Conservation (phyloP, 257 asterid genomes). For the Solanum peruvianum region DNA sequence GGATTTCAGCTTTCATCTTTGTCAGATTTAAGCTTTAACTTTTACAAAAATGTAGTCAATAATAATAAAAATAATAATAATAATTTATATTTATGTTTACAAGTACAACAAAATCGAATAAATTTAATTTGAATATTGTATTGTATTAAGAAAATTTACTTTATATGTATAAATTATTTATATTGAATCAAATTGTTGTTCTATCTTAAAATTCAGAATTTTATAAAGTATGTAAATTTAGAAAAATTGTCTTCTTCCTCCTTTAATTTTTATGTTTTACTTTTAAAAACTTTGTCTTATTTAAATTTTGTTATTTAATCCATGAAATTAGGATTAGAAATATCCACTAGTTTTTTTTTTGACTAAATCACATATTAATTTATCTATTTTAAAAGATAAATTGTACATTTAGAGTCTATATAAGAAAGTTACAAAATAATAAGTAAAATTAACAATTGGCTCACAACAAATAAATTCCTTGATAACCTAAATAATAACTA, state of each 20-base stretch:
- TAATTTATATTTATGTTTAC: background rate
- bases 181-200: background rate
- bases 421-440: background rate
- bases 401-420: background rate
- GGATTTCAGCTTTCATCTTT: background rate
- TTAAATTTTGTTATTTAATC: background rate
- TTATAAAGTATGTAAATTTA: background rate
- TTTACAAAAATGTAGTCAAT: background rate
- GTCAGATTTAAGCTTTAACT: background rate
- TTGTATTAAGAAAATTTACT: background rate
- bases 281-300: background rate
- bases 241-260: background rate
- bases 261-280: background rate
- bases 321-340: background rate
- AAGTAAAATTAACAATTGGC: background rate
- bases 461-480: background rate
- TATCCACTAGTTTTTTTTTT: background rate
- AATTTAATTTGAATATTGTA: background rate
- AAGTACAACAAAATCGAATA: background rate
- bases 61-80: background rate
- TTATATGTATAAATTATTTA: background rate
- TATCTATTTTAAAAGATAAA: background rate
- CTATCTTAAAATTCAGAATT: background rate
- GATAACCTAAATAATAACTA: background rate
- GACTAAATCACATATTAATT: background rate